phyloP scores from a whole-genome alignment of 2,329 filamentous ascomycete species.

The Phyllosticta citrichinensis region DNA sequence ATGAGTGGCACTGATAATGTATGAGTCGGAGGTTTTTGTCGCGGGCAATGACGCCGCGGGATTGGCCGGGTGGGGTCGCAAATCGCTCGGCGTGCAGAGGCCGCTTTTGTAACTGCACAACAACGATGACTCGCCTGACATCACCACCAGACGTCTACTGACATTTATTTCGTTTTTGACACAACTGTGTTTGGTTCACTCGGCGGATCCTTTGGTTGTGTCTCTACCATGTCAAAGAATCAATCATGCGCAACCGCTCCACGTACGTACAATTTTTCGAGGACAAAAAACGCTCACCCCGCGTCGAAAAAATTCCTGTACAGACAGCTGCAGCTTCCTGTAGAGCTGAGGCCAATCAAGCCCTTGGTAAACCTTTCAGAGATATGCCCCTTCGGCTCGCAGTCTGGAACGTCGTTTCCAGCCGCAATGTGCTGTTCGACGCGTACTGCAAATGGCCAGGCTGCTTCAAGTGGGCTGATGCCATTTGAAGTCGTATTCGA shows the following conservation, averaged over 20 bases:
- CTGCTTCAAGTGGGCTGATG: slow-evolving; percentile 19
- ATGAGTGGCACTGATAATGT: not conserved
- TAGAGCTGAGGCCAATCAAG: not conserved
- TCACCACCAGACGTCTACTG: not conserved
- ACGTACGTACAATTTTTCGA: not conserved
- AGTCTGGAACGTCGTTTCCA: slow-evolving; percentile 43
- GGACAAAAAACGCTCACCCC: not conserved
- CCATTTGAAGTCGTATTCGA: slow-evolving; percentile 13
- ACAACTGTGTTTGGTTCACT: not conserved
- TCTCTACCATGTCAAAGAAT: not conserved
- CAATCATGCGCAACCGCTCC: not conserved
- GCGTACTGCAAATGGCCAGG: slow-evolving; percentile 52
- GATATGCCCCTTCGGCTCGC: slow-evolving; percentile 33
- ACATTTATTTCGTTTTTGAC: not conserved
- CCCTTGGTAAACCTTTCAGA: slow-evolving; percentile 27
- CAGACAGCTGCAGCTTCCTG: slow-evolving; percentile 33
- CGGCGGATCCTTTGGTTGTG: not conserved
- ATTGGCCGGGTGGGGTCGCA: not conserved
- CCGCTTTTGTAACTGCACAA: not conserved
- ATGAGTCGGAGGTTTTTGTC: not conserved
- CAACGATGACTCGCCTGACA: not conserved
- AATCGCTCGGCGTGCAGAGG: not conserved
- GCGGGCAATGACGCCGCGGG: not conserved
- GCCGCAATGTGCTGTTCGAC: slow-evolving; percentile 43
- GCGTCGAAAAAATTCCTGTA: slow-evolving; percentile 31